Evolutionary conservation across 805 yeast species (phyloP).

Genomic region (Debaryomyces maramus): DNA sequence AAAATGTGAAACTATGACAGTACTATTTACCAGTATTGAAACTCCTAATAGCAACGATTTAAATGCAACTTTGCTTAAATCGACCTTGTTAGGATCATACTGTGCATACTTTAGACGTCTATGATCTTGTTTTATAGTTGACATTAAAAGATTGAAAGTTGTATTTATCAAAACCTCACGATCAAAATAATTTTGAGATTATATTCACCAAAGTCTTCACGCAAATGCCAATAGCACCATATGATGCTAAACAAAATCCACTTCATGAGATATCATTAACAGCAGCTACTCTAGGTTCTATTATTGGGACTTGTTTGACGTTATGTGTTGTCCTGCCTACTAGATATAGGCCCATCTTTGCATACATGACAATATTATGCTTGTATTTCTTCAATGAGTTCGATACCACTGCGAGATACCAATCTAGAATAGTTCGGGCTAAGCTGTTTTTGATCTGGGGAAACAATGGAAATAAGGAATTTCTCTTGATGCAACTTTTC

Average conservation of each 20-base stretch:
- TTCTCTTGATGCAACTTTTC: conserved; percentile 28
- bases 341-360: conserved; percentile 5
- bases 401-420: conserved; percentile 23
- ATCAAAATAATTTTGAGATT: too few relatives aligned
- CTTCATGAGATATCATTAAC: conserved; percentile 20
- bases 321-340: neutral
- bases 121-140: too few relatives aligned
- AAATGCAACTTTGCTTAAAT: conserved; percentile 28
- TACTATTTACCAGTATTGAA: conserved; percentile 17
- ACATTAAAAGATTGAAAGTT: too few relatives aligned
- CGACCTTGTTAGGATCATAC: conserved; percentile 28
- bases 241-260: conserved; percentile 16
- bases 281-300: conserved; percentile 18
- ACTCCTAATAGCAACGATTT: conserved; percentile 37
- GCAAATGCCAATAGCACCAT: conserved; percentile 7
- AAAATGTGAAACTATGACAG: conserved; percentile 1
- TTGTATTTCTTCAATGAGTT: conserved; percentile 30
- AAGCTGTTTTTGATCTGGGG: conserved; percentile 36
- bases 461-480: conserved; percentile 31
- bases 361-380: conserved; percentile 21
- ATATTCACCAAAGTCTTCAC: too few relatives aligned
- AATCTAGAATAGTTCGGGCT: conserved; percentile 22
- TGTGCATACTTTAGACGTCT: conserved; percentile 8
- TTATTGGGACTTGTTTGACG: conserved; percentile 10
- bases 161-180: too few relatives aligned